Base-by-base conservation (phyloP, 805 yeast genomes). In the Komagataella populi region DNA sequence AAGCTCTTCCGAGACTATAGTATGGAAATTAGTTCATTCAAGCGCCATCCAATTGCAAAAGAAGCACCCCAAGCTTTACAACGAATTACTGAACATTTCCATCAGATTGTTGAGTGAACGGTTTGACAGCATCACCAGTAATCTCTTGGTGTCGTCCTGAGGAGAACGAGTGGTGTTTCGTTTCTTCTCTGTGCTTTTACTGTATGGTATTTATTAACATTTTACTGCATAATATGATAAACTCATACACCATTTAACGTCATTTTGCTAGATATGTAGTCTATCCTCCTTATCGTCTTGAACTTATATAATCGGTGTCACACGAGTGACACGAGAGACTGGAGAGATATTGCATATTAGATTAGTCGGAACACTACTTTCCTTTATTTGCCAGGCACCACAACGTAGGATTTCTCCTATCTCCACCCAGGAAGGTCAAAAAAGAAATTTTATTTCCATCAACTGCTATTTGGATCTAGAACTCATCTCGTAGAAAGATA, bases 121-220 rank as follows among this genome's bases (percentile, higher is more conserved):
- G 55, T 83, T 84, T 58, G 87, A 81, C 54, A 78, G 86, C 23
- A 70, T 88, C 56, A 76, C 91, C 3, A 87, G 93, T 2, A 87
- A 85, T 61, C 75, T 89, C 22, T 70, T 87, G 49, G 80, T 87
- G 3, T 72, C 86, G 46, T 73, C 81, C 8, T 77, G 59, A 57
- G 24, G 46, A 20, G 18, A 17, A 44, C 20, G 46, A 44, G 12
- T 6, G 3, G 23, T 17, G 20, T 17, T n/a, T n/a, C 16, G n/a
- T 12, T n/a, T 17, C 20, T 20, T 14, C 20, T n/a, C n/a, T 20
- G 46, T 17, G 46, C 23, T 17, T 44, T 17, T 44, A 5, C 12
- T 12, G 46, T 3, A 17, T 44, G 46, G 6, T 44, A 17, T 12
- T 14, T 10, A 30, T 1, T 8, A 30, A 30, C 12, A 30, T 30